Percentiles rank a stretch among this genome's conserved stretches.
phyloP scores from a whole-genome alignment of 2,329 filamentous ascomycete genomes.

The Alternaria consortialis region DNA sequence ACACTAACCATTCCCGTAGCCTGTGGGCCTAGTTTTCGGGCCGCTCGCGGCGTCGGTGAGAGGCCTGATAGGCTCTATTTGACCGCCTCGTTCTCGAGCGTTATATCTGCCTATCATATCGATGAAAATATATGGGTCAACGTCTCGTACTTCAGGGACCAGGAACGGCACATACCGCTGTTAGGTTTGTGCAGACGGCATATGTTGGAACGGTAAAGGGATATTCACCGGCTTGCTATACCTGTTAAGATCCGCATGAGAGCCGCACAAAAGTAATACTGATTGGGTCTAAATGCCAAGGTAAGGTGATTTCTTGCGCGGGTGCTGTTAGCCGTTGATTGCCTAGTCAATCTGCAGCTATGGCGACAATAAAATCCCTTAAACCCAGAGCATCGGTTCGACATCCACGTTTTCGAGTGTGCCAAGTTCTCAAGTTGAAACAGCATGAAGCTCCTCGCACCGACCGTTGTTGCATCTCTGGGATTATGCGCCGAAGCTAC shows the following conservation, averaged over 20 bases:
- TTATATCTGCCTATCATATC: neutral
- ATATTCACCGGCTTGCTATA: neutral
- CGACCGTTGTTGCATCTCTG: slow-evolving; percentile 7
- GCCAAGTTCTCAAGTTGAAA: slow-evolving; percentile 10
- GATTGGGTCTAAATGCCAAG: slow-evolving; percentile 1
- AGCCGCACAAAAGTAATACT: neutral
- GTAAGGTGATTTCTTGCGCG: neutral
- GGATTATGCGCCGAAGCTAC: slow-evolving; percentile 9
- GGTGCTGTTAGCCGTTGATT: neutral
- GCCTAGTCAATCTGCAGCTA: neutral
- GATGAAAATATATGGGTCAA: neutral
- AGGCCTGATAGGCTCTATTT: slow-evolving; percentile 1
- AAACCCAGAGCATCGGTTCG: slow-evolving; percentile 3
- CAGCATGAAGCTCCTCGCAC: slow-evolving; percentile 16
- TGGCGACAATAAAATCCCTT: slow-evolving; percentile 3
- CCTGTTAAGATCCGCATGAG: slow-evolving; percentile 2
- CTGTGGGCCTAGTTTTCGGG: slow-evolving; percentile 1
- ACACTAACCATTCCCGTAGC: slow-evolving; percentile 4
- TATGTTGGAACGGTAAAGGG: neutral
- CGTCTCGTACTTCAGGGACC: neutral
- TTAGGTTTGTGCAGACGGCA: neutral
- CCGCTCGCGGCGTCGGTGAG: slow-evolving; percentile 4
- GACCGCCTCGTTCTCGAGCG: neutral
- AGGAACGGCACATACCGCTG: neutral
- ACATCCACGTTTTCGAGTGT: slow-evolving; percentile 14